Conservation (phyloP, 2,329 filamentous ascomycete species). For the Pleoardoris graminearum region DNA sequence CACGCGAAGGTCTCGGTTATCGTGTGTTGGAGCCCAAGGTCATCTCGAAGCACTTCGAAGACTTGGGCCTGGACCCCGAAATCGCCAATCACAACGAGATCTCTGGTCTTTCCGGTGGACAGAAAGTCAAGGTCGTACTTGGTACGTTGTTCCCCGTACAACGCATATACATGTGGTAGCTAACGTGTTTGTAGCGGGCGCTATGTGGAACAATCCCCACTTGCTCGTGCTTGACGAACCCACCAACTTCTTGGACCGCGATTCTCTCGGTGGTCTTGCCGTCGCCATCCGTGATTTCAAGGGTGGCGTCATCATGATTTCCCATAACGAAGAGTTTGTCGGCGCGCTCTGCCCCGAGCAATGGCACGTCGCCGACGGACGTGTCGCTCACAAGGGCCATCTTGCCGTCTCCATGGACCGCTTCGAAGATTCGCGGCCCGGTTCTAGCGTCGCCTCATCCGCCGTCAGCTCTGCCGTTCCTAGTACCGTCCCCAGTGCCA, state of each 20-base stretch:
- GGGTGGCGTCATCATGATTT: conserved; percentile 98
- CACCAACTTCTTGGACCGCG: conserved; percentile 98
- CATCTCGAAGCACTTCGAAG: conserved; percentile 97
- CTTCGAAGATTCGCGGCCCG: conserved; percentile 80
- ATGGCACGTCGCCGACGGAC: conserved; percentile 89
- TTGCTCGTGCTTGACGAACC: conserved; percentile 96
- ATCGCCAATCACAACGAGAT: conserved; percentile 99
- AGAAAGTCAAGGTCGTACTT: conserved; percentile 99
- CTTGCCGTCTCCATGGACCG: conserved; percentile 74
- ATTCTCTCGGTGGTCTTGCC: conserved; percentile 94
- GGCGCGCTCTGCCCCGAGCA: conserved; percentile 94
- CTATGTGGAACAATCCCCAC: conserved; percentile 99
- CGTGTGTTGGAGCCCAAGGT: conserved; percentile 88
- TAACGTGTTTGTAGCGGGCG: conserved; percentile 61
- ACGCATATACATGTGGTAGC: conserved; percentile 24
- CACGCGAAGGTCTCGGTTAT: conserved; percentile 97
- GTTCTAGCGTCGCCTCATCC: conserved; percentile 58
- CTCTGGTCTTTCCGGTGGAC: conserved; percentile 89
- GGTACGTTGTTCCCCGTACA: conserved; percentile 62
- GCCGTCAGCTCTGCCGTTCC: conserved; percentile 43
- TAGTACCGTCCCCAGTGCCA: conserved; percentile 46
- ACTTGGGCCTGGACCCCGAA: conserved; percentile 92
- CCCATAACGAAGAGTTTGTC: conserved; percentile 98
- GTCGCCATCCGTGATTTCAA: conserved; percentile 98
- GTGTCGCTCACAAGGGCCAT: conserved; percentile 81